phyloP scores from a whole-genome alignment of 139 green algal genomes.

The Chlamydomonas sp. region DNA sequence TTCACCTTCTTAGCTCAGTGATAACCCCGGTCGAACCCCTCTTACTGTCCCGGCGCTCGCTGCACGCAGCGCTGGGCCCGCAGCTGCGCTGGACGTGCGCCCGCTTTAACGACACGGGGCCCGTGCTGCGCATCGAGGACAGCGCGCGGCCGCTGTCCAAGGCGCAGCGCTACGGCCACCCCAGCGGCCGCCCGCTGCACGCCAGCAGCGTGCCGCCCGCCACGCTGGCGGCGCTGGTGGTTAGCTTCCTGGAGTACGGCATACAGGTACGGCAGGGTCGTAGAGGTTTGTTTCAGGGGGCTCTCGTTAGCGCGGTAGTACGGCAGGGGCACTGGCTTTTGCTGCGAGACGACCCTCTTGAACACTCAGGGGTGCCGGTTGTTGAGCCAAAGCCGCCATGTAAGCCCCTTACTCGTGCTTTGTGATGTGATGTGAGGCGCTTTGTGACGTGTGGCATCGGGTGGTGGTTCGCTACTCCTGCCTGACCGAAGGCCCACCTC shows the following conservation, averaged over 20 bases:
- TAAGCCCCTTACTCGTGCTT: too few species aligned
- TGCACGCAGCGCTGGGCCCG: constrained; percentile 8
- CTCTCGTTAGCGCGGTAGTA: too few species aligned
- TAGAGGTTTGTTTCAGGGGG: too few species aligned
- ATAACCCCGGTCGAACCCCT: too few species aligned
- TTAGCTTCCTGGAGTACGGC: constrained; percentile 70
- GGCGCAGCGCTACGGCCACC: constrained; percentile 66
- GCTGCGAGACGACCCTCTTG: too few species aligned
- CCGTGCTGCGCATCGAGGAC: constrained; percentile 67
- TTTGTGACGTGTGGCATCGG: background rate
- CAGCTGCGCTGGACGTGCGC: constrained; percentile 23
- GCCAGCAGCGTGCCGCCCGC: constrained; percentile 44
- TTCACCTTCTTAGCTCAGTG: too few species aligned
- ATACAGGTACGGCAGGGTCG: constrained; percentile 45
- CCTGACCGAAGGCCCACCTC: background rate
- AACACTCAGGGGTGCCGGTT: too few species aligned
- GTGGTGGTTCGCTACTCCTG: background rate
- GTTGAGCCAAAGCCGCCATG: too few species aligned
- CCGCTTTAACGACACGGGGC: constrained; percentile 61
- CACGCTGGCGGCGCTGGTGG: constrained; percentile 58
- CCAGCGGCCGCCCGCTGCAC: constrained; percentile 46
- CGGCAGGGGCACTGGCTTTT: too few species aligned
- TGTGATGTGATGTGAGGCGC: too few species aligned
- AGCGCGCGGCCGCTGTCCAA: constrained; percentile 49
- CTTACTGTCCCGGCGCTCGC: background rate